Conservation (phyloP, 2,329 filamentous ascomycete genomes). For the Fusarium agapanthi region DNA sequence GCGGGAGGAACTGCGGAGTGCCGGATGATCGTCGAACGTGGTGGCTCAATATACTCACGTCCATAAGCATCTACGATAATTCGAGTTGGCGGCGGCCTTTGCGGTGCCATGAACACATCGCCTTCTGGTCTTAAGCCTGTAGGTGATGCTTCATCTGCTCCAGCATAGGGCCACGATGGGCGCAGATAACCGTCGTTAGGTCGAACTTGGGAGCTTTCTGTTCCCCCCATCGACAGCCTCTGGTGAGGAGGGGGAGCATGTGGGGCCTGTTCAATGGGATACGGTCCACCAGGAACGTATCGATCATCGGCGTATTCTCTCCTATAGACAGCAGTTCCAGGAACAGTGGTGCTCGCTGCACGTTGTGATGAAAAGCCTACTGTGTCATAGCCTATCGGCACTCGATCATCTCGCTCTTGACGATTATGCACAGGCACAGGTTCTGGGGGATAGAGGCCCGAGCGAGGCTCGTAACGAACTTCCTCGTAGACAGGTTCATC, state of each 20-base stretch:
- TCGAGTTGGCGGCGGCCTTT: constrained; percentile 65
- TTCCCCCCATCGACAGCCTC: constrained; percentile 20
- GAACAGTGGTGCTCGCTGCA: constrained; percentile 37
- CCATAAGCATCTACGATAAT: constrained; percentile 86
- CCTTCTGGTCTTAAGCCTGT: constrained; percentile 59
- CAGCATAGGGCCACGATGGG: constrained; percentile 54
- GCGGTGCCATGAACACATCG: constrained; percentile 61
- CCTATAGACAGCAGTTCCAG: constrained; percentile 45
- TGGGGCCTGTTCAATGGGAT: constrained; percentile 50
- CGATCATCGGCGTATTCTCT: constrained; percentile 48
- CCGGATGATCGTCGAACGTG: constrained; percentile 52
- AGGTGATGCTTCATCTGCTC: constrained; percentile 53
- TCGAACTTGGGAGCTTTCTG: constrained; percentile 50
- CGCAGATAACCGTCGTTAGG: constrained; percentile 54
- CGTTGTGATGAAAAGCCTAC: constrained; percentile 37
- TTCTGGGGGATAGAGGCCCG: constrained; percentile 48
- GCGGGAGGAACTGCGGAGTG: constrained; percentile 63
- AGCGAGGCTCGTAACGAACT: constrained; percentile 54
- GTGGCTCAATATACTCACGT: constrained; percentile 75
- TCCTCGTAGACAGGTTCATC: constrained; percentile 47
- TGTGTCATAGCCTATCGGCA: constrained; percentile 48
- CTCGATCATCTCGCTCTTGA: constrained; percentile 43
- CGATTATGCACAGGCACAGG: constrained; percentile 46
- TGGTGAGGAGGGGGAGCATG: constrained; percentile 49
- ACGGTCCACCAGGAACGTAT: constrained; percentile 42